Evolutionary conservation across 306 rosid genomes (phyloP).

Genomic region (Vigna trinervia): DNA sequence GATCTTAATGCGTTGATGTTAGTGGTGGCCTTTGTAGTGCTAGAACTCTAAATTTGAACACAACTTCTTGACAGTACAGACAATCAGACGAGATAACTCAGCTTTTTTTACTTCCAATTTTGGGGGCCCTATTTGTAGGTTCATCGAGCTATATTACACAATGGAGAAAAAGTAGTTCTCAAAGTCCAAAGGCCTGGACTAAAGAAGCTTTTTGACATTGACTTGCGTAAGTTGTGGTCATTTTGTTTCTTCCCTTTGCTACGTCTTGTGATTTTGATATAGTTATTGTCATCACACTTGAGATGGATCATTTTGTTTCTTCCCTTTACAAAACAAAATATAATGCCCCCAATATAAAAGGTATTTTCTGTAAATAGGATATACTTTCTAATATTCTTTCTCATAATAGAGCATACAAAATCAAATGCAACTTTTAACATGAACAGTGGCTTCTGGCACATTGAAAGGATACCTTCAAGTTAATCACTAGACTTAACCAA

Average conservation of each 20-base stretch:
- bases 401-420: background rate
- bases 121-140: constrained; percentile 59
- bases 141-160: constrained; percentile 91
- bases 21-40: background rate
- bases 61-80: constrained; percentile 11
- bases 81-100: constrained; percentile 23
- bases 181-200: constrained; percentile 98
- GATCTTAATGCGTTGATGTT: constrained; percentile 13
- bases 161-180: constrained; percentile 86
- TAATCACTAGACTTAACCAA: background rate
- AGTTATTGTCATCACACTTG: background rate
- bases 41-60: constrained; percentile 1
- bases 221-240: constrained; percentile 70
- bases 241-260: constrained; percentile 28
- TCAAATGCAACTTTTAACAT: background rate
- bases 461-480: background rate
- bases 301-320: background rate
- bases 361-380: background rate
- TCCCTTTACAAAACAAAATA: background rate
- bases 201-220: constrained; percentile 96
- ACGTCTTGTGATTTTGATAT: constrained; percentile 17
- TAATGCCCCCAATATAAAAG: background rate
- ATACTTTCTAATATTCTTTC: background rate
- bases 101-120: constrained; percentile 25
- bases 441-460: background rate